Conservation (phyloP, 2,329 filamentous ascomycete species). For the Aspergillus fructus region DNA sequence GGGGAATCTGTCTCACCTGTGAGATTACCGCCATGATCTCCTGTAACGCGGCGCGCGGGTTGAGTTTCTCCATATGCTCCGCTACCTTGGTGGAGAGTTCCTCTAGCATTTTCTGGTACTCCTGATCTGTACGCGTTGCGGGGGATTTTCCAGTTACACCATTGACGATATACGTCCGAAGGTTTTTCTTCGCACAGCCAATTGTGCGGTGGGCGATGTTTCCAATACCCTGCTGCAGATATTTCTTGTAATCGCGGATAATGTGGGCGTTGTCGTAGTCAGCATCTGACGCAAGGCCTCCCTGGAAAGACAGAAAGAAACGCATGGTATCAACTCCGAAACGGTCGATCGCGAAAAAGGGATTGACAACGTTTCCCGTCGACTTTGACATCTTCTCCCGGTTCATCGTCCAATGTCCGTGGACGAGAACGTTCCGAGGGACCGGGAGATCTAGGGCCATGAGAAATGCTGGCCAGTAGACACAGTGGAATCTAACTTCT, state of each 20-base stretch:
- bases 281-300: slow-evolving; percentile 73
- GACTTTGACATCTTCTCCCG: slow-evolving; percentile 96
- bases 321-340: slow-evolving; percentile 87
- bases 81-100: slow-evolving; percentile 45
- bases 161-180: slow-evolving; percentile 57
- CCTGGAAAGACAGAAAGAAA: slow-evolving; percentile 82
- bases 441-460: slow-evolving; percentile 80
- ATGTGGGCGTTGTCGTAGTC: slow-evolving; percentile 82
- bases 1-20: slow-evolving; percentile 46
- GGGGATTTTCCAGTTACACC: slow-evolving; percentile 28
- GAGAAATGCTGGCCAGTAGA: slow-evolving; percentile 97
- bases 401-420: slow-evolving; percentile 94
- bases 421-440: slow-evolving; percentile 77
- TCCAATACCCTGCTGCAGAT: slow-evolving; percentile 73
- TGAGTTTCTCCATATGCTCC: slow-evolving; percentile 60
- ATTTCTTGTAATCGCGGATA: slow-evolving; percentile 73
- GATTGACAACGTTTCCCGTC: slow-evolving; percentile 90
- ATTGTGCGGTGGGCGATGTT: slow-evolving; percentile 75
- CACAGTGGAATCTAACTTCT: slow-evolving; percentile 71
- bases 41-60: slow-evolving; percentile 66
- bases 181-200: slow-evolving; percentile 67
- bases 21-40: slow-evolving; percentile 62
- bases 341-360: slow-evolving; percentile 83
- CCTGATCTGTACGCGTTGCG: slow-evolving; percentile 29
- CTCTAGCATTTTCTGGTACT: slow-evolving; percentile 44